Conservation (phyloP, 2,329 filamentous ascomycete genomes). For the Penicillium hesseltinei region DNA sequence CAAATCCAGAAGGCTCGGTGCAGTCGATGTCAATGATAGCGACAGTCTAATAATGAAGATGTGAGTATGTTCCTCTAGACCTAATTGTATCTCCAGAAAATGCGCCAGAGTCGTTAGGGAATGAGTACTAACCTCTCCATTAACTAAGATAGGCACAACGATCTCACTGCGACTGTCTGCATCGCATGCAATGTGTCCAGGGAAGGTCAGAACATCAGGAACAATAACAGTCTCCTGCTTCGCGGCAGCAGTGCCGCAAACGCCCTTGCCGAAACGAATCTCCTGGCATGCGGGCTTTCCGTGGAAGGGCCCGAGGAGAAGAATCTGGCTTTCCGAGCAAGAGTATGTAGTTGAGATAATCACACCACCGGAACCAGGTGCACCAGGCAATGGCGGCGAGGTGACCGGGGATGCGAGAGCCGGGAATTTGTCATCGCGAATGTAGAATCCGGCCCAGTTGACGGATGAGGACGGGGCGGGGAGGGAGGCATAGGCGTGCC, state of each 20-base stretch:
- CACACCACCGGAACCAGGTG: slow-evolving; percentile 9
- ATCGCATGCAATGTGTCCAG: slow-evolving; percentile 52
- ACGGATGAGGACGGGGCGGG: slow-evolving; percentile 44
- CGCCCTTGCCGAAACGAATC: slow-evolving; percentile 47
- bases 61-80: background rate
- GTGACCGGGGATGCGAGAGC: slow-evolving; percentile 24
- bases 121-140: slow-evolving; percentile 36
- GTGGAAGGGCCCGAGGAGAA: slow-evolving; percentile 50
- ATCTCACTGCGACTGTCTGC: slow-evolving; percentile 50
- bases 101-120: background rate
- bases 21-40: slow-evolving; percentile 52
- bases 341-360: slow-evolving; percentile 27
- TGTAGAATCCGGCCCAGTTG: slow-evolving; percentile 52
- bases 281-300: slow-evolving; percentile 51
- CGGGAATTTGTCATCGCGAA: slow-evolving; percentile 45
- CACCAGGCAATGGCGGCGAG: slow-evolving; percentile 20
- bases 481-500: slow-evolving; percentile 48
- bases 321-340: slow-evolving; percentile 23
- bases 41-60: slow-evolving; percentile 37
- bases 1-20: slow-evolving; percentile 43
- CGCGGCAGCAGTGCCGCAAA: slow-evolving; percentile 47
- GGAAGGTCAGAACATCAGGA: slow-evolving; percentile 44
- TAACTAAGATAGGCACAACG: slow-evolving; percentile 47
- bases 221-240: slow-evolving; percentile 43
- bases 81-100: background rate